Evolutionary conservation across 75 land plant genomes (phyloP), one percentile per base, ranked within the genome.

Genomic region (Adiantum capillusveneris): DNA sequence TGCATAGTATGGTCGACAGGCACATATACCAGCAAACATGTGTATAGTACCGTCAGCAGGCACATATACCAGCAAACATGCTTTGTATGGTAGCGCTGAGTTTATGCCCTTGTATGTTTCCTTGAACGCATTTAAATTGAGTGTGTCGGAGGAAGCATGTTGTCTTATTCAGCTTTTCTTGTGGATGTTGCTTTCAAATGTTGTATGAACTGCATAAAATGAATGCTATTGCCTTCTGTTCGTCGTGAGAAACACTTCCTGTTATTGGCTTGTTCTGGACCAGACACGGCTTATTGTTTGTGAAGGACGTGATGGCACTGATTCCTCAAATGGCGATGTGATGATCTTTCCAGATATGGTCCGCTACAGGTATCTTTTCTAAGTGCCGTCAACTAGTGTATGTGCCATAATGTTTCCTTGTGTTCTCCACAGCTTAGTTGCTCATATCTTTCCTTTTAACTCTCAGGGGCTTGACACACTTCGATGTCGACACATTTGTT

Each of bases 281-380:
- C 71, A 73, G 76, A 67, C 69, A 11, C 69, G 70, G 17, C 44
- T 73, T 58, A 73, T 71, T 16, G 55, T 73, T 37, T 70, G 73
- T 29, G 76, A 73, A 29, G 76, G 67, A 31, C 60, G 56, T 25
- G 73, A 64, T 64, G 55, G 55, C 16, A 53, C 55, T 26, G 65
- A 60, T 24, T 48, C 44, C 25, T 31, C 70, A 27, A 50, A 67
- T 29, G 76, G 76, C 1, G 76, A 73, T 59, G 59, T 73, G 20
- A 64, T 73, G 13, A 29, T 73, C 28, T 73, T 66, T 44, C 76
- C 76, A 19, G 70, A 73, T 46, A 66, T 73, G 70, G 6, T 73
- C 14, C 44, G 62, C 13, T 73, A 73, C 60, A 73, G 63, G 76
- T 73, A 48, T 49, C 43, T 49, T 49, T 46, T 39, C 42, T 9